Conservation (phyloP, 2,329 filamentous ascomycete genomes). For the Aspergillus pseudotamarii region DNA sequence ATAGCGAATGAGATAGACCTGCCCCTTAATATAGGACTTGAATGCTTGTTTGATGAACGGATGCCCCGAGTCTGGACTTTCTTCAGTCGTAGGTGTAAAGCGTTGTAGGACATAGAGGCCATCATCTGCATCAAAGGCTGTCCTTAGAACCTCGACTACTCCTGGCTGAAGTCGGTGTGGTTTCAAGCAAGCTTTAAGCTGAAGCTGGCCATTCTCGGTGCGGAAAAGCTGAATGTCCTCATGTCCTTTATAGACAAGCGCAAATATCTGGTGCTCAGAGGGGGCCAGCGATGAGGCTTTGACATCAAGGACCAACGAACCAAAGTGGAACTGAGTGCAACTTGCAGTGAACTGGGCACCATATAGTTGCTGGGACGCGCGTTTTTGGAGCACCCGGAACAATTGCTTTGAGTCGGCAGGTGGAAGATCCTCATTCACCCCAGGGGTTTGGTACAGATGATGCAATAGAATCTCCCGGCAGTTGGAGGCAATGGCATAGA, state of each 20-base stretch:
- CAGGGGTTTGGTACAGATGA: constrained; percentile 41
- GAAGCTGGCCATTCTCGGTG: constrained; percentile 21
- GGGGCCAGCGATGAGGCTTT: constrained; percentile 36
- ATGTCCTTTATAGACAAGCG: constrained; percentile 35
- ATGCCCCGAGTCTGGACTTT: constrained; percentile 25
- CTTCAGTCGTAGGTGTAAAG: constrained; percentile 29
- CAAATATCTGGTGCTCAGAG: constrained; percentile 21
- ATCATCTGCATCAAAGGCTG: constrained; percentile 25
- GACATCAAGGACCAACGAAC: constrained; percentile 31
- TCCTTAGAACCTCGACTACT: constrained; percentile 36
- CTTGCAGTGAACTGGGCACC: constrained; percentile 39
- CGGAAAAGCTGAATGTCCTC: constrained; percentile 32
- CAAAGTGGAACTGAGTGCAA: constrained; percentile 31
- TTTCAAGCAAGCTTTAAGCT: constrained; percentile 20
- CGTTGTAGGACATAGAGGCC: constrained; percentile 38
- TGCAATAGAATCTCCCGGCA: constrained; percentile 40
- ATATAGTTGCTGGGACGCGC: constrained; percentile 37
- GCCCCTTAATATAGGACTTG: constrained; percentile 23
- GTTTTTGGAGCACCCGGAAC: constrained; percentile 34
- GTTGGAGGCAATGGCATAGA: constrained; percentile 38
- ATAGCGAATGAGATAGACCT: constrained; percentile 34
- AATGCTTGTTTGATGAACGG: constrained; percentile 39
- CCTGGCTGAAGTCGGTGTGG: constrained; percentile 29
- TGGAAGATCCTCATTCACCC: constrained; percentile 25
- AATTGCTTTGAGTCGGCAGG: constrained; percentile 28